phyloP scores from a whole-genome alignment of 2,329 filamentous ascomycete species.

The Ceratocystis colombiana region DNA sequence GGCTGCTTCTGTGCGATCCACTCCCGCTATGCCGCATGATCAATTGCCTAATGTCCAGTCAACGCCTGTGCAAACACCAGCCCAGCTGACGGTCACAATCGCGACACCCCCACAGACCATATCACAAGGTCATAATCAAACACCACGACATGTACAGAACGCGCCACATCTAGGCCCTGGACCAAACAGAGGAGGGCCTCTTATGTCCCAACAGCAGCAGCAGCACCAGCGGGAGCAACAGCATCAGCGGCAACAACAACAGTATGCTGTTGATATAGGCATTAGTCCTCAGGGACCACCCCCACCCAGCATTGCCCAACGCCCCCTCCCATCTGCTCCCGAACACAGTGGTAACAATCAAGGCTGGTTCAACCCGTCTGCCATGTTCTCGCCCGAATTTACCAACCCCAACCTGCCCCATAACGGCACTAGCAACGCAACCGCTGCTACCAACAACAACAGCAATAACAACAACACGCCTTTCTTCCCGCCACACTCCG shows the following conservation, averaged over 20 bases:
- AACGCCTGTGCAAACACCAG: conserved; percentile 21
- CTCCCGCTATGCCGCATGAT: conserved; percentile 18
- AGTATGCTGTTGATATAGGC: background rate
- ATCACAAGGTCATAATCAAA: conserved; percentile 18
- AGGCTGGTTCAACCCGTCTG: conserved; percentile 20
- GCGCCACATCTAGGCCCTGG: conserved; percentile 11
- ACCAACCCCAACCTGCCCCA: background rate
- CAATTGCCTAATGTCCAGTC: conserved; percentile 16
- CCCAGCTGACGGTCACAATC: conserved; percentile 31
- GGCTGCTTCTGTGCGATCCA: conserved; percentile 18
- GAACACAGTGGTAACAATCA: conserved; percentile 2
- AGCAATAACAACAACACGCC: conserved; percentile 20
- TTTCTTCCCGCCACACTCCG: conserved; percentile 35
- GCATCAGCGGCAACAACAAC: conserved; percentile 18
- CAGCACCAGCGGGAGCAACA: conserved; percentile 21
- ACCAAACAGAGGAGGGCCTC: conserved; percentile 18
- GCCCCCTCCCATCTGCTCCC: conserved; percentile 29
- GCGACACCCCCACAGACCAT: conserved; percentile 19
- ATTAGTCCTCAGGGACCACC: conserved; percentile 18
- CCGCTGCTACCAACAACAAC: conserved; percentile 13
- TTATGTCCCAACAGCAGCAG: conserved; percentile 21
- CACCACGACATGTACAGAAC: conserved; percentile 21
- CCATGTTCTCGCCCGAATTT: conserved; percentile 26
- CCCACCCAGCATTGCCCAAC: conserved; percentile 33
- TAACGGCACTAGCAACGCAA: conserved; percentile 19